Base-by-base conservation (phyloP, 371 early-diverging fungal species). In the Apophysomyces variabilis region DNA sequence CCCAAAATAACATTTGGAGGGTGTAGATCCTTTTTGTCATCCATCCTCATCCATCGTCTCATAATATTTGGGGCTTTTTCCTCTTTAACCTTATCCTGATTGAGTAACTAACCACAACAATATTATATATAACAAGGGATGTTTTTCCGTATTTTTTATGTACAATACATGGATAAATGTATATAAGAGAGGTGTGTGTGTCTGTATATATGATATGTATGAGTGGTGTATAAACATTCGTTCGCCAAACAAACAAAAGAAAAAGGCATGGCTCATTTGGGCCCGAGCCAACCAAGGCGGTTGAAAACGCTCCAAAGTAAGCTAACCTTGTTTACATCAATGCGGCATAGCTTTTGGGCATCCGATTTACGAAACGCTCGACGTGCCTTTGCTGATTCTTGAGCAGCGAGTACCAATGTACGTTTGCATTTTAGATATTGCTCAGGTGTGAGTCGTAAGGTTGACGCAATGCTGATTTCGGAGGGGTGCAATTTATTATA, bases 371-470 rank as follows among this genome's bases (percentile, higher is more conserved):
- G 67, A 61, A 83, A 78, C 9, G 76, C 61, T n/a, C 66, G 16
- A 16, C 68, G 57, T 1, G 62, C 59, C 35, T 75, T 67, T 38
- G 41, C 18, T 8, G 73, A 71, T 39, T 71, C 68, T 38, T 77
- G 70, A 8, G 83, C 83, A 1, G 73, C 77, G 4, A 78, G 61
- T 3, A 80, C 63, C 54, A 79, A 66, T 3, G 76, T 71, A 38
- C 80, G 78, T 60, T 83, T 83, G 41, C 83, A 83, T 58, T 77
- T 77, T 9, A 91, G 65, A 62, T 89, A 91, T 69, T 90, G 90
- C 39, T 87, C 88, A 3, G 92, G 92, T 12, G 85, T 82, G 21
- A 91, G 77, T 46, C 92, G 88, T 60, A 91, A 76, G 0, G 86
- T 87, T 14, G 90, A 88, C 37, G 90, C 89, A 72, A 89, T 87